phyloP scores from a whole-genome alignment of 352 stramenopile species.

The Phytophthora agathidicida region DNA sequence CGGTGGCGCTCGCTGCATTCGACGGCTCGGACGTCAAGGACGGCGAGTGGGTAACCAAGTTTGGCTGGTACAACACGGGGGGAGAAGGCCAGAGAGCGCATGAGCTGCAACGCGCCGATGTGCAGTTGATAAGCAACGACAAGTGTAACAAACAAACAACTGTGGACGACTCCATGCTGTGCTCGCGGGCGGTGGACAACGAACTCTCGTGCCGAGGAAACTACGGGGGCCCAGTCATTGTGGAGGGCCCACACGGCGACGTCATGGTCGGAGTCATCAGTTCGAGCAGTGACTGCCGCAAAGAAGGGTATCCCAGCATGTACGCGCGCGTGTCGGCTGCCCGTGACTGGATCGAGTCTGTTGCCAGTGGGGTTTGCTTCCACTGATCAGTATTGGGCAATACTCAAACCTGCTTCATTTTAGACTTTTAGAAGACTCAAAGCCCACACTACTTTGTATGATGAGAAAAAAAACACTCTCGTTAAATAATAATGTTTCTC shows the following conservation, averaged over 20 bases:
- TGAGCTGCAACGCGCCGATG: conserved; percentile 38
- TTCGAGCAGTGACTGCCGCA: conserved; percentile 51
- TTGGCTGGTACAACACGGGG: conserved; percentile 37
- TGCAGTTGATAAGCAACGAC: conserved; percentile 42
- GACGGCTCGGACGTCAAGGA: conserved; percentile 33
- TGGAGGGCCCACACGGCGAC: conserved; percentile 29
- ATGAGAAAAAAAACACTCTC: no score
- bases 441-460: no score
- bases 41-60: conserved; percentile 24
- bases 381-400: not conserved
- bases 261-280: conserved; percentile 47
- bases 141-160: conserved; percentile 34
- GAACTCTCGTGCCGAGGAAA: conserved; percentile 53
- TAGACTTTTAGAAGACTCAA: no score
- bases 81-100: conserved; percentile 10
- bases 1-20: conserved; percentile 27
- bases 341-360: conserved; percentile 41
- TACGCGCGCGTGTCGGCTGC: conserved; percentile 49
- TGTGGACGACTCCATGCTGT: conserved; percentile 48
- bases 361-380: conserved; percentile 6
- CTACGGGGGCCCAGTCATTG: conserved; percentile 53
- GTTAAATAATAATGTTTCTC: no score
- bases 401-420: no score
- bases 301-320: conserved; percentile 43
- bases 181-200: conserved; percentile 30